These are phyloP conservation scores for Eucalyptus marginata DNA, from an alignment of 345 rosid species.

Conservation along the genomic window DNA sequence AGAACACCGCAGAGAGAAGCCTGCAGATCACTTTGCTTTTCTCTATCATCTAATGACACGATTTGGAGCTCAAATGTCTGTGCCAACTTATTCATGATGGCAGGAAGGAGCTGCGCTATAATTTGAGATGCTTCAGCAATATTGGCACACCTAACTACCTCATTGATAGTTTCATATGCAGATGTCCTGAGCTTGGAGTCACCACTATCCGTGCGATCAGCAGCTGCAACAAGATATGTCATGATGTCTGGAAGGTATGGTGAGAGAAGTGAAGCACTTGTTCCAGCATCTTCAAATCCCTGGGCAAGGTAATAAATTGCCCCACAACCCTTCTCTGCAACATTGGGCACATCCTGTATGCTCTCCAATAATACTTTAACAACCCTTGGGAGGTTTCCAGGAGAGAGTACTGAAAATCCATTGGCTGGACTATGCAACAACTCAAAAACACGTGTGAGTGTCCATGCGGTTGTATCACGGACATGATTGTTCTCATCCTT, in stretches of 20 bases:
- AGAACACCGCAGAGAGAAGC: constrained; percentile 89
- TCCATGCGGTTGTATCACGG: constrained; percentile 95
- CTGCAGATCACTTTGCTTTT: constrained; percentile 87
- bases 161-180: constrained; percentile 88
- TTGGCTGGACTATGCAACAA: constrained; percentile 64
- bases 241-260: constrained; percentile 62
- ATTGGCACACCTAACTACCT: constrained; percentile 80
- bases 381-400: constrained; percentile 53
- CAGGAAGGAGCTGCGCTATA: constrained; percentile 65
- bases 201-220: constrained; percentile 59
- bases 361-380: constrained; percentile 60
- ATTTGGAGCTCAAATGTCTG: constrained; percentile 71
- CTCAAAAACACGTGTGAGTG: constrained; percentile 87
- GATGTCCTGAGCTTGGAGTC: constrained; percentile 73
- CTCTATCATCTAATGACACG: constrained; percentile 67
- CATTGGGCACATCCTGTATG: constrained; percentile 66
- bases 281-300: constrained; percentile 77
- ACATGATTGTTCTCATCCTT: constrained; percentile 85
- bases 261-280: constrained; percentile 52
- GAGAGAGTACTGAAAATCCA: constrained; percentile 59
- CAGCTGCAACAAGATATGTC: constrained; percentile 47
- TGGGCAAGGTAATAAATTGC: constrained; percentile 91
- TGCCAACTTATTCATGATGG: constrained; percentile 56
- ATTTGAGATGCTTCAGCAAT: constrained; percentile 50
- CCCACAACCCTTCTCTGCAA: constrained; percentile 92